Evolutionary conservation across 2,329 filamentous ascomycete species (phyloP), one percentile per base, ranked within the genome.

Genomic region (Teratosphaeria nubilosa): DNA sequence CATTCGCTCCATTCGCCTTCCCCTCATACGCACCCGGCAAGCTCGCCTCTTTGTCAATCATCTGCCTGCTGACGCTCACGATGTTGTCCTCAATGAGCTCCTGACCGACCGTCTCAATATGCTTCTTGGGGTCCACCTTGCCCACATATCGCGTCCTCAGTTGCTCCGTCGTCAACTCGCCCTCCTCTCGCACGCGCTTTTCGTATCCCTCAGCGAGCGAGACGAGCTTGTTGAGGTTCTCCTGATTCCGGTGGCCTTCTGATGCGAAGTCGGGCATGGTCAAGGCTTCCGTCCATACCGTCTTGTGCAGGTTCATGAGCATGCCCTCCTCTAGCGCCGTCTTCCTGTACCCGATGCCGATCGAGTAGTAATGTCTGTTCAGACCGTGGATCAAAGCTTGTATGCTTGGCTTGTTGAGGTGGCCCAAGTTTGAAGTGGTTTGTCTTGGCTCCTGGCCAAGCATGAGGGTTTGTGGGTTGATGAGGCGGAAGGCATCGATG

Each of bases 291-390:
- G 95, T 99, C 94, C 94, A 99, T 51, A 96, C 91, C 67, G 97
- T 94, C 81, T 99, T 99, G 82, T 99, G 94, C 65, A 99, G 79
- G 73, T 99, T 99, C 95, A 99, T 99, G 69, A 99, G 77, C 94
- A 99, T 99, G 76, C 96, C 97, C 80, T 99, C 95, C 74, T 99
- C 94, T 55, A 99, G 80, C 20, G 69, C 92, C 0, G 92, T 96
- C 80, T 99, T 99, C 72, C 92, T 83, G 77, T 99, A 99, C 77
- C 96, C 91, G 78, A 99, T 97, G 60, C 85, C 92, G 72, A 99
- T 99, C 68, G 90, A 96, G 82, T 99, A 99, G 82, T 99, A 99
- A 79, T 99, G 94, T 70, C 94, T 83, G 80, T 99, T 99, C 51
- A 99, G 82, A 59, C 94, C 94, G 75, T 99, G 94, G 64, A 99